A percentile compares a stretch with the other conserved stretches of the same genome.
phyloP scores from a whole-genome alignment of 345 rosid species.

The Lepidium sativum region DNA sequence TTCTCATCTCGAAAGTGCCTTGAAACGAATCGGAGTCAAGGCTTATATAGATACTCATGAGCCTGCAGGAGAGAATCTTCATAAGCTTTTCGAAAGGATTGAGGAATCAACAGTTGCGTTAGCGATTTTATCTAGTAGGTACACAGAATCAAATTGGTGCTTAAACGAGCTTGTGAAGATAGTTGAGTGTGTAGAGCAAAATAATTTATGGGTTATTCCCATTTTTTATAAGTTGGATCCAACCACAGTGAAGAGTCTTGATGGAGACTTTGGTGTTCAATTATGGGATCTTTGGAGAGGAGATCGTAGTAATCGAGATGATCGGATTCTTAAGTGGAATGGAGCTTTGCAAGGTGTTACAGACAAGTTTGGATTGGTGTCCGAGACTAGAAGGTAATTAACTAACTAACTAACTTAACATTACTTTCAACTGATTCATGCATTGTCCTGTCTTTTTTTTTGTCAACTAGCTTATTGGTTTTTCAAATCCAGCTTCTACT shows the following conservation, averaged over 20 bases:
- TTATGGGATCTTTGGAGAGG: constrained; percentile 5
- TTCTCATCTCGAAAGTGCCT: background rate
- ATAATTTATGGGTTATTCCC: constrained; percentile 25
- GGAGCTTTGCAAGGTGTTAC: background rate
- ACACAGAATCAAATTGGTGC: constrained; percentile 22
- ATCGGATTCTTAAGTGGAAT: background rate
- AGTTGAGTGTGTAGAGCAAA: background rate
- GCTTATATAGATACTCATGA: background rate
- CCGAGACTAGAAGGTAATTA: background rate
- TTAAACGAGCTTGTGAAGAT: constrained; percentile 21
- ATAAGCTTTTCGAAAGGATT: background rate
- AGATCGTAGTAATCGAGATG: background rate
- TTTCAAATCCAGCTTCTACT: no score
- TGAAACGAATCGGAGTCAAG: background rate
- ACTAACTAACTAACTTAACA: background rate
- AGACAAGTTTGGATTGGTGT: background rate
- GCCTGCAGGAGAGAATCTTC: background rate
- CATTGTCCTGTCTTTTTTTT: background rate
- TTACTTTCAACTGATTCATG: background rate
- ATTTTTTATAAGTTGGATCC: background rate
- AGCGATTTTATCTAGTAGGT: constrained; percentile 8
- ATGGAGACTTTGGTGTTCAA: background rate
- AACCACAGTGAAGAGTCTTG: background rate
- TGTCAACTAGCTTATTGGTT: no score
- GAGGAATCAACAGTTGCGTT: constrained; percentile 5